Base-by-base conservation (phyloP, 352 stramenopile species). In the Phytophthora uliginosa region DNA sequence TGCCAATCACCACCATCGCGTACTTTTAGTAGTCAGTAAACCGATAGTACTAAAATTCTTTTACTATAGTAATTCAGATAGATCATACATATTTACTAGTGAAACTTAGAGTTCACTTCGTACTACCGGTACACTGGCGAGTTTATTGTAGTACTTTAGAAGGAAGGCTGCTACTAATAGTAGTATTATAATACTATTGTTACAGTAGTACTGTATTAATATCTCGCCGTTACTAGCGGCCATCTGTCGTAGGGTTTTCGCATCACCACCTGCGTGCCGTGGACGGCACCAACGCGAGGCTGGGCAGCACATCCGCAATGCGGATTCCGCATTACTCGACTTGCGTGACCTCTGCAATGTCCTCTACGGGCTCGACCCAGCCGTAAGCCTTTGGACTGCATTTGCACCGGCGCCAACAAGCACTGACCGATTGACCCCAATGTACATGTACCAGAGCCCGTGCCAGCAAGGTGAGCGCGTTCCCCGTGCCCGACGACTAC, bases 401-500 rank as follows among this genome's bases (percentile, higher is more conserved):
- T 28, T 36, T 20, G 10, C 47, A 28, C 48, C 22, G 7, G 13
- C 10, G 9, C 22, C 20, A 33, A n/a, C 17, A n/a, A 47, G 6
- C 22, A 2, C 26, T 24, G 51, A 57, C 22, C n/a, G 7, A 34
- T 22, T 57, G 51, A 53, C 47, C 47, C 18, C 8, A 10, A 28
- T 28, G 28, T 31, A 31, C 28, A 31, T 64, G 36, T 61, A 18
- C 40, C 34, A 63, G 73, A 17, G 54, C 52, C 12, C 47, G 48
- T 18, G 36, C 36, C 24, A 56, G 18, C 18, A 77, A 63, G 28
- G 61, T 59, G 48, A 69, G 34, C 61, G 33, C 66, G 24, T 82
- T 70, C 55, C 74, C 74, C 8, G 53, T 91, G 24, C 74, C 79
- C 6, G 75, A 83, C 17, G 51, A 73, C 57, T 89, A 80, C 53